Conservation (phyloP, 306 rosid species). For the Glycine soja region DNA sequence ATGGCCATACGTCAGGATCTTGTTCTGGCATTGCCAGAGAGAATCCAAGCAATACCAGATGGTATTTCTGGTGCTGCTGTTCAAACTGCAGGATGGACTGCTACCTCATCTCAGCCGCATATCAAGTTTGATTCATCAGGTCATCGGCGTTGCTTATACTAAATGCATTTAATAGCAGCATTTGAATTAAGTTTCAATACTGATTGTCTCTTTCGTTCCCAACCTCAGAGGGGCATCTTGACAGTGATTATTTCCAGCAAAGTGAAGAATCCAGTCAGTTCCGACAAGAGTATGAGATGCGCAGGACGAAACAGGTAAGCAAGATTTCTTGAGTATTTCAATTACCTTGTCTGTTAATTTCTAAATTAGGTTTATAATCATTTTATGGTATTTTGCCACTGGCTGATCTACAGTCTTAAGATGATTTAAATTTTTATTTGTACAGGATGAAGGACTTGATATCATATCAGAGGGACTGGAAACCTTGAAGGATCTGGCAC, state of each 20-base stretch:
- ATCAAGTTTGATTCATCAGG: slow-evolving; percentile 77
- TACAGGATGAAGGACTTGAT: slow-evolving; percentile 88
- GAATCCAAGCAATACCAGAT: slow-evolving; percentile 85
- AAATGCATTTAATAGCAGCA: slow-evolving; percentile 2
- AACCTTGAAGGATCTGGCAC: slow-evolving; percentile 75
- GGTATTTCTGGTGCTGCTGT: slow-evolving; percentile 60
- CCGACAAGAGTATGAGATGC: slow-evolving; percentile 80
- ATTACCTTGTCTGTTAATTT: slow-evolving; percentile 19
- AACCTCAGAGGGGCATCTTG: slow-evolving; percentile 56
- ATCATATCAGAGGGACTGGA: slow-evolving; percentile 91
- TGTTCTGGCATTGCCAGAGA: slow-evolving; percentile 71
- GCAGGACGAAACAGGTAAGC: slow-evolving; percentile 85
- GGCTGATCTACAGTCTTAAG: slow-evolving; percentile 10
- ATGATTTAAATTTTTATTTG: slow-evolving; percentile 39
- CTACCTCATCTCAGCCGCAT: slow-evolving; percentile 56
- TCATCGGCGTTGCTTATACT: slow-evolving; percentile 32
- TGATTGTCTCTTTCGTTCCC: slow-evolving; percentile 24
- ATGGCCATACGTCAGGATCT: slow-evolving; percentile 66
- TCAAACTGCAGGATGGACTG: slow-evolving; percentile 60
- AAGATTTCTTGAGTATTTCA: slow-evolving; percentile 44
- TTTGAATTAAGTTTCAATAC: slow-evolving; percentile 23
- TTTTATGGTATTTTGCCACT: slow-evolving; percentile 11
- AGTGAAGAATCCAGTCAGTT: slow-evolving; percentile 79
- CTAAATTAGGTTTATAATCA: slow-evolving; percentile 21
- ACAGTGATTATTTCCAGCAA: slow-evolving; percentile 63